Base-by-base conservation (phyloP, 2,329 filamentous ascomycete genomes). In the Nemania serpens region DNA sequence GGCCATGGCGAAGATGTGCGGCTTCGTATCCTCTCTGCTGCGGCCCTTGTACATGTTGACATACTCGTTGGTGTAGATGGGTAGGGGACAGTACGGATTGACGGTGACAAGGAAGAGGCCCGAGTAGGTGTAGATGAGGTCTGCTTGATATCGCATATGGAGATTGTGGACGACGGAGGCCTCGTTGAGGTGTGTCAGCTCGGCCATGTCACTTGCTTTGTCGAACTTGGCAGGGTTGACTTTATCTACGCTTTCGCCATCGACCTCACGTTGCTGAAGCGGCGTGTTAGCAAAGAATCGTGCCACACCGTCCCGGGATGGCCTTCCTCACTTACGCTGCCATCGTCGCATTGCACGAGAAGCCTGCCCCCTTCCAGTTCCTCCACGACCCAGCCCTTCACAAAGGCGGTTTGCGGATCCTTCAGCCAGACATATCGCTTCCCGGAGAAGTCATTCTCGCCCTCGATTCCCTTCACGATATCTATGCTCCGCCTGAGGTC, bases 141-240 rank as follows among this genome's bases (percentile, higher is more conserved):
- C 95, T 46, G 95, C 86, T 75, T 97, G 92, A 75, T 99, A 99
- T 77, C 95, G 84, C 82, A 91, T 94, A 69, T 96, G 90, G 59
- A 99, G 84, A 74, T 99, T 99, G 79, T 99, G 93, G 53, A 99
- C 93, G 53, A 99, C 95, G 0, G 95, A 98, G 20, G 94, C 91
- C 78, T 99, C 95, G 77, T 99, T 99, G 66, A 99, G 81, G 76
- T 99, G 95, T 5, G 95, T 99, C 72, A 99, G 84, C 76, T 99
- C 95, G 22, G 96, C 95, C 95, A 99, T 99, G 76, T 99, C 96
- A 79, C 96, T 93, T 66, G 94, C 94, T 78, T 97, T 99, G 84
- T 99, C 95, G 79, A 99, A 99, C 75, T 99, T 99, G 72, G 94
- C 94, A 48, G 95, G 95, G 77, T 99, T 99, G 80, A 99, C 96